Evolutionary conservation across 225 moss, liverwort and hornwort genomes (phyloP).

Genomic region (Bryum argenteum): DNA sequence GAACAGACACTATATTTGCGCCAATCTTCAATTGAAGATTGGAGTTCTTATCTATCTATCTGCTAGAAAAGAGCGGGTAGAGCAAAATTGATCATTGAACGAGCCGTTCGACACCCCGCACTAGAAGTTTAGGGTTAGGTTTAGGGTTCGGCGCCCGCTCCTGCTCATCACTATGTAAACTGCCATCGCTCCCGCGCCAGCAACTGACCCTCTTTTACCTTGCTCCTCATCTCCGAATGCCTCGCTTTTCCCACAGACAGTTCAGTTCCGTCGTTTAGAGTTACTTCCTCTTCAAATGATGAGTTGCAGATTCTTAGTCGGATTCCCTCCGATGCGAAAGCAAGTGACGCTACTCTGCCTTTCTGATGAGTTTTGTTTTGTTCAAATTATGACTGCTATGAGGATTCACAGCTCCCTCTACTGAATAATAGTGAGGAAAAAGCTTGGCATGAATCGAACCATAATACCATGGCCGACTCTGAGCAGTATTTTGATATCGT

Average conservation of each 20-base stretch:
- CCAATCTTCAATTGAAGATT: too few relatives aligned
- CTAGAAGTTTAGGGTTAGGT: conserved; percentile 12
- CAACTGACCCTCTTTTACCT: rapidly evolving
- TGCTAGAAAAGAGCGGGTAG: too few relatives aligned
- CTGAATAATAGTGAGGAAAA: conserved; percentile 47
- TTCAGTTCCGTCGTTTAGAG: too few relatives aligned
- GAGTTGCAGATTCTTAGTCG: conserved; percentile 22
- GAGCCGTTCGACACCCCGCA: too few relatives aligned
- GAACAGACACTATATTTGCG: too few relatives aligned
- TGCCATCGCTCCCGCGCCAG: rapidly evolving
- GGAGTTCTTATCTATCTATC: too few relatives aligned
- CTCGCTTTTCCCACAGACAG: too few relatives aligned
- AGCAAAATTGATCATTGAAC: not conserved
- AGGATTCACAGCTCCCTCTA: conserved; percentile 59
- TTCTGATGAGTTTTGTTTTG: conserved; percentile 18
- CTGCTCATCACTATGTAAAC: conserved; percentile 18
- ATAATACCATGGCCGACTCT: conserved; percentile 50
- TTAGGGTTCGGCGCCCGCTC: conserved; percentile 30
- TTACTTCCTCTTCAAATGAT: not conserved
- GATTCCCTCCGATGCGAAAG: conserved; percentile 48
- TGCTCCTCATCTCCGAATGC: too few relatives aligned
- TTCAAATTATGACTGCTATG: not conserved
- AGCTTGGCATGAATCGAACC: conserved; percentile 59
- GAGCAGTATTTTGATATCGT: conserved; percentile 14
- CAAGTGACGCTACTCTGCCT: conserved; percentile 34